phyloP scores from a whole-genome alignment of 2,329 filamentous ascomycete species.

The Claviceps citrina region DNA sequence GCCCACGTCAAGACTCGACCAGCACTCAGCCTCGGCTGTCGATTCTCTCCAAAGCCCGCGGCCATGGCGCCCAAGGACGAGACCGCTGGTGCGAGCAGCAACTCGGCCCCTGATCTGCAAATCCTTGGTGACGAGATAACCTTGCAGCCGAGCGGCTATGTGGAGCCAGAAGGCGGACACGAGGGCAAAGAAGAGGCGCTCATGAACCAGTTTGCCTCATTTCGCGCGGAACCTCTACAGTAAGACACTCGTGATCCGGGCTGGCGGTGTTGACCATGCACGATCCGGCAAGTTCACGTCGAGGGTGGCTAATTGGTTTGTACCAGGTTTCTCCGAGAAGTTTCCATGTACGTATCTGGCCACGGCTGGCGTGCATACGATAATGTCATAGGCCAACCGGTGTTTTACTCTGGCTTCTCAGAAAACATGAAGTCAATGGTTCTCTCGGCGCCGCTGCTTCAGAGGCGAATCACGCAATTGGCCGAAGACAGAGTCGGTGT shows the following conservation, averaged over 20 bases:
- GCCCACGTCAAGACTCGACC: no score
- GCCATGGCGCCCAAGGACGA: slow-evolving; percentile 19
- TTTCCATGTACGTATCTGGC: slow-evolving; percentile 83
- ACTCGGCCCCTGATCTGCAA: slow-evolving; percentile 57
- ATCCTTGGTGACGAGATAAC: slow-evolving; percentile 61
- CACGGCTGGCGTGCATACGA: slow-evolving; percentile 94
- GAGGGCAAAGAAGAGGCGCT: slow-evolving; percentile 50
- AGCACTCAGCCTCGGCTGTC: background rate
- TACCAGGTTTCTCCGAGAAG: slow-evolving; percentile 72
- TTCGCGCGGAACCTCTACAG: slow-evolving; percentile 54
- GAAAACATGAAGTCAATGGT: slow-evolving; percentile 77
- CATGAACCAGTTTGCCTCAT: slow-evolving; percentile 73
- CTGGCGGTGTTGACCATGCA: no score
- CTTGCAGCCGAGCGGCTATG: slow-evolving; percentile 56
- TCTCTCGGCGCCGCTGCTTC: slow-evolving; percentile 59
- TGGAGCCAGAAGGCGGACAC: slow-evolving; percentile 34
- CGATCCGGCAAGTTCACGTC: background rate
- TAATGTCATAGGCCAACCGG: slow-evolving; percentile 72
- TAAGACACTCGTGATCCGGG: slow-evolving; percentile 17
- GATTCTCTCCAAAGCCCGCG: background rate
- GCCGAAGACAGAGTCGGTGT: slow-evolving; percentile 58
- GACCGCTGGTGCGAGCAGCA: slow-evolving; percentile 15
- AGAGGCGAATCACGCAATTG: slow-evolving; percentile 57
- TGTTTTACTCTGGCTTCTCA: slow-evolving; percentile 84
- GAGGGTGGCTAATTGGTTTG: background rate